Conservation (phyloP, 2,329 filamentous ascomycete genomes). For the Phoma sp. region DNA sequence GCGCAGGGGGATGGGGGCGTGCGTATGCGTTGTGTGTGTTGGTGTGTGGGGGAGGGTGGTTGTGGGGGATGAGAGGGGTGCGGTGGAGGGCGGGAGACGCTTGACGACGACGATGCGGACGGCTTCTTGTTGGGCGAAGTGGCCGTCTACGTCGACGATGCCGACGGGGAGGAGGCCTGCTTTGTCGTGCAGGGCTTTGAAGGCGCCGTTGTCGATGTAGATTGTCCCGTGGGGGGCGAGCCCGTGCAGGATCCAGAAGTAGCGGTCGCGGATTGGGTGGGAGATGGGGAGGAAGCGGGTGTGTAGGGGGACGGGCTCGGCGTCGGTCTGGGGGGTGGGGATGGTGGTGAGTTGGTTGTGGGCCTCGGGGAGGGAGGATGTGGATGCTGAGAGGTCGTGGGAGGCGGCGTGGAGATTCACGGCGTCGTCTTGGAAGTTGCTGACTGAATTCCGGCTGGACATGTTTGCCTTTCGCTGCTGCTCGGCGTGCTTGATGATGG, state of each 20-base stretch:
- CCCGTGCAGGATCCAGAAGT: conserved; percentile 97
- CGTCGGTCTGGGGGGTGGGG: conserved; percentile 28
- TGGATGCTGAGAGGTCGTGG: conserved; percentile 32
- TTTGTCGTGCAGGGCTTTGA: conserved; percentile 79
- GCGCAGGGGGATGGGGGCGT: conserved; percentile 29
- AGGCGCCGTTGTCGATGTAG: conserved; percentile 91
- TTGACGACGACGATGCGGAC: conserved; percentile 85
- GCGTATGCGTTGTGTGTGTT: conserved; percentile 23
- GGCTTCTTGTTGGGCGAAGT: conserved; percentile 90
- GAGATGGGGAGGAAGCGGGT: conserved; percentile 89
- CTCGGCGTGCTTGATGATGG: conserved; percentile 85
- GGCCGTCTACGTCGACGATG: conserved; percentile 87
- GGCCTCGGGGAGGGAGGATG: conserved; percentile 43
- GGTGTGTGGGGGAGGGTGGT: conserved; percentile 21
- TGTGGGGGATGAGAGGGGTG: conserved; percentile 12
- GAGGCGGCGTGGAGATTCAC: conserved; percentile 28
- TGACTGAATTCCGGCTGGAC: conserved; percentile 39
- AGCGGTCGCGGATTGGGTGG: conserved; percentile 87
- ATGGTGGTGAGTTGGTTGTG: conserved; percentile 21
- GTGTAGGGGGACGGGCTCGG: conserved; percentile 68
- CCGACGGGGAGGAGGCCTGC: conserved; percentile 89
- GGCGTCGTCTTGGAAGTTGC: conserved; percentile 40
- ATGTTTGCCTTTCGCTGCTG: conserved; percentile 57
- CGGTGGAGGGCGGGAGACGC: conserved; percentile 45
- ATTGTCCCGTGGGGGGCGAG: conserved; percentile 88